phyloP scores from a whole-genome alignment of 176 grass and related monocot genomes.

The Avena eriantha region DNA sequence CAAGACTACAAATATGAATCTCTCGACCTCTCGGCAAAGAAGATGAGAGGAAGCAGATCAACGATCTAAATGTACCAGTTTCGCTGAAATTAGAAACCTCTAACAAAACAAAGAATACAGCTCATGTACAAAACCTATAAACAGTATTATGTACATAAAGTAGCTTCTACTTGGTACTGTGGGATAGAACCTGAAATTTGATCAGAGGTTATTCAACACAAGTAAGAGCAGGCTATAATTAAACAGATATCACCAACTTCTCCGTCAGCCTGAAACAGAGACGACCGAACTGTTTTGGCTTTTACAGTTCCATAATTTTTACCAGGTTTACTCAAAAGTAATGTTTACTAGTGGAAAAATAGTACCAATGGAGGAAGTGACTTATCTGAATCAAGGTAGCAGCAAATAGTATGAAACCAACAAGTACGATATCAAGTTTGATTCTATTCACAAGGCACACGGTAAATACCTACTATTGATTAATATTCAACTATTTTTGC shows the following conservation, averaged over 20 bases:
- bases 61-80: not conserved
- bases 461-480: not conserved
- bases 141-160: not conserved
- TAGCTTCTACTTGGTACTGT: not conserved
- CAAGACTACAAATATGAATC: not conserved
- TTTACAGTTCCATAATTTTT: not conserved
- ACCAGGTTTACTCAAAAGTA: slow-evolving; percentile 1
- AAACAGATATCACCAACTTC: not conserved
- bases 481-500: not conserved
- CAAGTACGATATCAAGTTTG: not conserved
- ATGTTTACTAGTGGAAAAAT: not conserved
- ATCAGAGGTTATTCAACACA: not conserved
- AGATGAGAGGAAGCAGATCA: slow-evolving; percentile 23
- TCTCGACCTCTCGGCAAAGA: not conserved
- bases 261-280: not conserved
- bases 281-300: not conserved
- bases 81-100: not conserved
- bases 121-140: not conserved
- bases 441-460: not conserved
- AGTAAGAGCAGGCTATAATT: not conserved
- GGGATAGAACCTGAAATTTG: not conserved
- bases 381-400: not conserved
- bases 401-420: not conserved
- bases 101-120: not conserved
- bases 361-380: not conserved